These are phyloP conservation scores for Ceratobasidium papillatum DNA, from an alignment of 1,284 basidiomycete genomes.

Conservation along the genomic window DNA sequence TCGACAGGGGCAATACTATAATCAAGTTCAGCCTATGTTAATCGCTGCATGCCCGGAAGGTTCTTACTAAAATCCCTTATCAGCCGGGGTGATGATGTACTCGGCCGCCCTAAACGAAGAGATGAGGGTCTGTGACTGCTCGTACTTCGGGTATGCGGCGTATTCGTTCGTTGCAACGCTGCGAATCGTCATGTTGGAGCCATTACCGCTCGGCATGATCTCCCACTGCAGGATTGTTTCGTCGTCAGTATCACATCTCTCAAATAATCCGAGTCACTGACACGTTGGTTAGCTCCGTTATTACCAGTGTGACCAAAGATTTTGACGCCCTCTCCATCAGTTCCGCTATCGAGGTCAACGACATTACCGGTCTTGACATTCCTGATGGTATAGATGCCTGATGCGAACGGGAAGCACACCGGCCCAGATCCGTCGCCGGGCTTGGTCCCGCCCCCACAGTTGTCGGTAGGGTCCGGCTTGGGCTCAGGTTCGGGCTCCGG, in stretches of 20 bases:
- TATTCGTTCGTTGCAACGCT: not conserved
- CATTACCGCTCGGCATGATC: not conserved
- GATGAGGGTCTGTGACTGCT: not conserved
- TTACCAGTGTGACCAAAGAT: not conserved
- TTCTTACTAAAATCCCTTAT: constrained; percentile 21
- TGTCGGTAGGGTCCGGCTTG: no score
- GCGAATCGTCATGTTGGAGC: not conserved
- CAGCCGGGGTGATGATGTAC: not conserved
- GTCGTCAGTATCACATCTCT: not conserved
- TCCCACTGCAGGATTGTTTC: not conserved
- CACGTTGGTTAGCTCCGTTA: not conserved
- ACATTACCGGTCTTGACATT: constrained; percentile 18
- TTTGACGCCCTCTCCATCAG: not conserved
- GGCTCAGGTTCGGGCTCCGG: no score
- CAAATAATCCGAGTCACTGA: not conserved
- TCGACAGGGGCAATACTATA: not conserved
- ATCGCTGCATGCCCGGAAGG: not conserved
- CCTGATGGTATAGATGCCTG: not conserved
- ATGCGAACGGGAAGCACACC: not conserved
- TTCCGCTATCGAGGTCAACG: not conserved
- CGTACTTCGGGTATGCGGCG: not conserved
- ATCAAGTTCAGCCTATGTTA: not conserved
- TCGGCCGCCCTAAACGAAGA: not conserved
- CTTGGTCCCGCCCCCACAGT: no score
- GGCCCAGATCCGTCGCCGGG: not conserved